Evolutionary conservation across 805 yeast genomes (phyloP), one percentile per base, ranked within the genome.

Genomic region (Ogataea pignaliae): DNA sequence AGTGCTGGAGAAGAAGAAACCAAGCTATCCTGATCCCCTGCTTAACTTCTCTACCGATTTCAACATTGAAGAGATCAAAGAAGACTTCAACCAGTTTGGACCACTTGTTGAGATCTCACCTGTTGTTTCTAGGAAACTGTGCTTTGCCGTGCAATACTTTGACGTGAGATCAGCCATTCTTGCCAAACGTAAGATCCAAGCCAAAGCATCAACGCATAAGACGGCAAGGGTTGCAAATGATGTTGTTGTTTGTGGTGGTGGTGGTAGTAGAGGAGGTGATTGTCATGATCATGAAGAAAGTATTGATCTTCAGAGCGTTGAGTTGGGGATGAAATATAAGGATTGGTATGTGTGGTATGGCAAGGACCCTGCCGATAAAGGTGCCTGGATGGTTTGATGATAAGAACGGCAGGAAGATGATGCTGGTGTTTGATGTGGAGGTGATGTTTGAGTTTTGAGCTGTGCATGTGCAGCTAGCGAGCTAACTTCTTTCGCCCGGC

Each of bases 281-380:
- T 7, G 26, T 21, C 34, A 35, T 12, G 40, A 37, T 26, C 28
- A 32, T 2, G 37, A 26, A 17, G 10, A 26, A 4, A 12, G 14
- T 9, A 17, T 31, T 8, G 48, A 42, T 10, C 18, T n/a, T 10
- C 50, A 44, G 2, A 16, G 32, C n/a, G 35, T 21, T 10, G 17
- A 29, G 10, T 37, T 82, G 52, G 56, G 66, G 42, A 51, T 51
- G 4, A 78, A 73, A 51, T 85, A 81, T 53, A 60, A 59, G 10
- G 75, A 68, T 4, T 86, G 93, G 93, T 62, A 70, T 8, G 63
- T 82, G 1, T 75, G 81, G 79, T 86, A 77, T 51, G 86, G 84
- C 0, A 73, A 72, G 36, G 95, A 86, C 59, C 75, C 77, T 1
- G 71, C 86, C 7, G 89, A 84, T 51, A 69, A 47, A 62, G 82